Evolutionary conservation across 2,329 filamentous ascomycete genomes (phyloP).

Genomic region (Lasiodiplodia hormozganensis): DNA sequence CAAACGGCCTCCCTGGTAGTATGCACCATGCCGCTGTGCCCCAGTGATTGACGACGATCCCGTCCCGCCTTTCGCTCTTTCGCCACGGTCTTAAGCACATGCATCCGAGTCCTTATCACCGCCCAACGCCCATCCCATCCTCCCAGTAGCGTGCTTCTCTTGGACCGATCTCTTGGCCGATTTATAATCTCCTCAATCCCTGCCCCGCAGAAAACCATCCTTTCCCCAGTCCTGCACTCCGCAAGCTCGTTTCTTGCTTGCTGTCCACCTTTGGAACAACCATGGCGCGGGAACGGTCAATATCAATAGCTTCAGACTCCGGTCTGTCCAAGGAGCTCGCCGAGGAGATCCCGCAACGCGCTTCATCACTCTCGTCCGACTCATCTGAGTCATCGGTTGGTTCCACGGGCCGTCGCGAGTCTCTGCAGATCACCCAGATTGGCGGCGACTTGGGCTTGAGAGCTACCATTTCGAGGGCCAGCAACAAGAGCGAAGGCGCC

Average conservation of each 20-base stretch:
- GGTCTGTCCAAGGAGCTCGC: constrained; percentile 15
- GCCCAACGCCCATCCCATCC: not conserved
- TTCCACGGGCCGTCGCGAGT: constrained; percentile 9
- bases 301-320: constrained; percentile 10
- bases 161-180: constrained; percentile 18
- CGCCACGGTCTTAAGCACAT: constrained; percentile 17
- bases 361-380: constrained; percentile 1
- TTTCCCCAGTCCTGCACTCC: not conserved
- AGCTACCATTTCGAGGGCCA: constrained; percentile 11
- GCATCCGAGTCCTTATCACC: constrained; percentile 22
- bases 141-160: not conserved
- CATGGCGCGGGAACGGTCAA: constrained; percentile 1
- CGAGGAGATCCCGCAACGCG: constrained; percentile 4
- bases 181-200: constrained; percentile 14
- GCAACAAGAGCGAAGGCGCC: constrained; percentile 5
- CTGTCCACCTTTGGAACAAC: not conserved
- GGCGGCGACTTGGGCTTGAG: constrained; percentile 15
- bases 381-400: constrained; percentile 4
- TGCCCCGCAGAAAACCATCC: constrained; percentile 4
- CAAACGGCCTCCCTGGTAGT: not conserved
- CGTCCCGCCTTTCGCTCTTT: constrained; percentile 15
- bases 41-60: constrained; percentile 24
- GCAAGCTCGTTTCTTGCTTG: not conserved
- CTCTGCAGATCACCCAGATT: constrained; percentile 5
- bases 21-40: constrained; percentile 14